A percentile compares a stretch with the other conserved stretches of the same genome.
Evolutionary conservation across 1,139 yeast species (phyloP).

Genomic region (Nakaseomyces nivariensis): DNA sequence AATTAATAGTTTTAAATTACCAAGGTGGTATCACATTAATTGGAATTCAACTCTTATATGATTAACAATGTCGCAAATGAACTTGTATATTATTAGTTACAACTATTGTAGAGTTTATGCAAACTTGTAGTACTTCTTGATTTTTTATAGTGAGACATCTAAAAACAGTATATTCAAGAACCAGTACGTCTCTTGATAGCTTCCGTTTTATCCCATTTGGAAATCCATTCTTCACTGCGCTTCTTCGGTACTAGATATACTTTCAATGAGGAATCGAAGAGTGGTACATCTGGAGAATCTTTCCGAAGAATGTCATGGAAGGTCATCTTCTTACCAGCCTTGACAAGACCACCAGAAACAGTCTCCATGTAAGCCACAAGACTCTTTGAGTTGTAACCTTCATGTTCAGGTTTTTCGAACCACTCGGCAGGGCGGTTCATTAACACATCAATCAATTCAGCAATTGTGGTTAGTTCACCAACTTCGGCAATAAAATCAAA

Average conservation of each 20-base stretch:
- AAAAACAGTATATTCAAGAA: too few species aligned
- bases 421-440: slow-evolving; percentile 61
- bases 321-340: slow-evolving; percentile 70
- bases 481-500: slow-evolving; percentile 73
- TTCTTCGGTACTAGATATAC: slow-evolving; percentile 72
- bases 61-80: too few species aligned
- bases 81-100: too few species aligned
- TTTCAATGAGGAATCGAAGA: slow-evolving; percentile 66
- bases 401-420: slow-evolving; percentile 57
- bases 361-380: slow-evolving; percentile 79
- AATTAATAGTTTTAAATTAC: neutral
- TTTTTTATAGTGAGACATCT: neutral
- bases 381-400: slow-evolving; percentile 46
- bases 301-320: slow-evolving; percentile 55
- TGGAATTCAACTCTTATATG: too few species aligned
- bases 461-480: slow-evolving; percentile 57
- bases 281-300: slow-evolving; percentile 57
- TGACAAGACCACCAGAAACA: slow-evolving; percentile 69
- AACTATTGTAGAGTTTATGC: too few species aligned
- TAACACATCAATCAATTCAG: slow-evolving; percentile 45
- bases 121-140: too few species aligned
- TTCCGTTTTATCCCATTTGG: slow-evolving; percentile 54
- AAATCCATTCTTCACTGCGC: slow-evolving; percentile 56
- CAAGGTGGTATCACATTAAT: too few species aligned
- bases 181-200: slow-evolving; percentile 37